Percentiles rank a stretch among this genome's conserved stretches.
Conservation (phyloP, 176 grass and related monocot species). For the Lolium rigidum region DNA sequence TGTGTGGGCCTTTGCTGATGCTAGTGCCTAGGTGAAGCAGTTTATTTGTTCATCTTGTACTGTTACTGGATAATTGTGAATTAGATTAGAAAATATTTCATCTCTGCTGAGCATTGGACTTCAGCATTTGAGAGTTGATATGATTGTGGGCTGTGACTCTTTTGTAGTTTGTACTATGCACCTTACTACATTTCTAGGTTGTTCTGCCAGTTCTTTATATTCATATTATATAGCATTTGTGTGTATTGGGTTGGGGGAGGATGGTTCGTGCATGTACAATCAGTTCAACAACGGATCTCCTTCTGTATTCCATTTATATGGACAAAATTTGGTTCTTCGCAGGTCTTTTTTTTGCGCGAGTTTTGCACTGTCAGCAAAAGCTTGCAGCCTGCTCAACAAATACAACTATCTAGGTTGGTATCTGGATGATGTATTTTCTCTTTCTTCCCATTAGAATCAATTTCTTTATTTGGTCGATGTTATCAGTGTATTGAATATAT, state of each 20-base stretch:
- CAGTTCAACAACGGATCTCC: conserved; percentile 27
- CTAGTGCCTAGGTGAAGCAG: conserved; percentile 21
- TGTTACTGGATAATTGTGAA: neutral
- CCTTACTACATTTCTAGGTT: conserved; percentile 16
- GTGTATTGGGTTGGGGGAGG: neutral
- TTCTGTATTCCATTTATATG: conserved; percentile 35
- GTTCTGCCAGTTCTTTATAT: conserved; percentile 18
- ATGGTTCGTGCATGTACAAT: neutral
- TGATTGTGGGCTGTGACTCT: conserved; percentile 35
- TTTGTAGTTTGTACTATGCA: neutral
- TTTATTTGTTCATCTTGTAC: conserved; percentile 3
- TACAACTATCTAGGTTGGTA: conserved; percentile 68
- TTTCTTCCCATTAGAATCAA: conserved; percentile 1
- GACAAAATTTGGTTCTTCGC: conserved; percentile 39
- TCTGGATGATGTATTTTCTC: conserved; percentile 29
- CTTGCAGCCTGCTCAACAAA: conserved; percentile 59
- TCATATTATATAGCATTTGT: conserved; percentile 20
- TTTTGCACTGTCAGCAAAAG: conserved; percentile 83
- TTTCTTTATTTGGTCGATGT: conserved; percentile 3
- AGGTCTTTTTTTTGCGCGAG: conserved; percentile 84
- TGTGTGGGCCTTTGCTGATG: conserved; percentile 38
- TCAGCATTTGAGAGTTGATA: conserved; percentile 14
- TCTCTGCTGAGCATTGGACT: neutral
- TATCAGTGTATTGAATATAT: conserved; percentile 6
- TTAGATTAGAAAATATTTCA: conserved; percentile 9